phyloP scores from a whole-genome alignment of 192 early-diverging fungal species.

The Podila horticola region DNA sequence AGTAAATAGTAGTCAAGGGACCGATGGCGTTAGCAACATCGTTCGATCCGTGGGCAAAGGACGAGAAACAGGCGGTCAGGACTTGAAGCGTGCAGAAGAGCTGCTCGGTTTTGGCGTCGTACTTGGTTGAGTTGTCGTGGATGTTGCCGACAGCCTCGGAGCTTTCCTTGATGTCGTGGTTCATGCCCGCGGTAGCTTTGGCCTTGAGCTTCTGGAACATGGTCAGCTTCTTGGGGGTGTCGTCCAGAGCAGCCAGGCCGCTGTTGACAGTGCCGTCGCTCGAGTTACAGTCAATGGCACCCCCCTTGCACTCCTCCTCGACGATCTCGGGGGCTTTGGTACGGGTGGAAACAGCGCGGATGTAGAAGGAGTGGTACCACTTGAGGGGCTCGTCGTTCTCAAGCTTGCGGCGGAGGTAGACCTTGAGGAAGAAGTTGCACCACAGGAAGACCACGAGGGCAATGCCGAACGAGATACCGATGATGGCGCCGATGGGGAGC shows the following conservation, averaged over 20 bases:
- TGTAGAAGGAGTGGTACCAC: conserved; percentile 71
- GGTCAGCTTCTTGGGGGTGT: background rate
- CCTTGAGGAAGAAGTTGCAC: conserved; percentile 68
- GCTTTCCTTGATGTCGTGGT: conserved; percentile 29
- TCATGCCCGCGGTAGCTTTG: background rate
- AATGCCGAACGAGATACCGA: conserved; percentile 72
- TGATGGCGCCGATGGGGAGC: conserved; percentile 55
- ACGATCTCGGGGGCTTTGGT: conserved; percentile 19
- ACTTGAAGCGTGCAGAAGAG: conserved; percentile 88
- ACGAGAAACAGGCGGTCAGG: conserved; percentile 81
- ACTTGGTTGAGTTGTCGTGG: conserved; percentile 70
- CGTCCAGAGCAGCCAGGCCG: background rate
- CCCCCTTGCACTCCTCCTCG: background rate
- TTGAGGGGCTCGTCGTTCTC: conserved; percentile 68
- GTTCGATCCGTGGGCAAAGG: conserved; percentile 87
- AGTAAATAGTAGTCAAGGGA: conserved; percentile 79
- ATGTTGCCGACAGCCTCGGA: conserved; percentile 51
- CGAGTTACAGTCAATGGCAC: background rate
- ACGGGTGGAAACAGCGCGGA: conserved; percentile 57
- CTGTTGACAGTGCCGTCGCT: background rate
- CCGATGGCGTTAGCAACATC: conserved; percentile 89
- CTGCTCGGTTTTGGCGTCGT: conserved; percentile 78
- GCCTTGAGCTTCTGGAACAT: conserved; percentile 5
- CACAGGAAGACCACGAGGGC: conserved; percentile 60
- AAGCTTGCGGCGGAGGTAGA: conserved; percentile 70